These are phyloP conservation scores for Schwanniomyces pseudopolymorphus DNA, from an alignment of 805 yeast genomes.

Conservation along the genomic window DNA sequence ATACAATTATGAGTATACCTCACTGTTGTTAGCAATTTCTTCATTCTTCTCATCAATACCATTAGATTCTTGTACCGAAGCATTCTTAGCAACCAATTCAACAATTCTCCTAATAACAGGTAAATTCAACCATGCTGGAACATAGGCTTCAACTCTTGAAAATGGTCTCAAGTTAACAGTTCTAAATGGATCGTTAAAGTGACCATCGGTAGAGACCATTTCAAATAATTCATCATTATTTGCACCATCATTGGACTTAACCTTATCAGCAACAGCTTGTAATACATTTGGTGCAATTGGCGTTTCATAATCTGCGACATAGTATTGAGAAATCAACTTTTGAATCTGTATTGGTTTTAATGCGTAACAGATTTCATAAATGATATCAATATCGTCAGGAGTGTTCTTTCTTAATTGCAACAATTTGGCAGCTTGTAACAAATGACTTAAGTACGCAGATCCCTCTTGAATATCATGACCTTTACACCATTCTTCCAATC, in stretches of 20 bases:
- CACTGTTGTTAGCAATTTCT: constrained; percentile 2
- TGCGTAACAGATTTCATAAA: constrained; percentile 92
- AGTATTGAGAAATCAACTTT: constrained; percentile 83
- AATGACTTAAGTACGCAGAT: constrained; percentile 75
- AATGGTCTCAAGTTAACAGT: constrained; percentile 72
- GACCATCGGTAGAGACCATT: constrained; percentile 66
- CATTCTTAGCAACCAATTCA: constrained; percentile 83
- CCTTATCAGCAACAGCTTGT: constrained; percentile 77
- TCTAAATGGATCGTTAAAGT: constrained; percentile 83
- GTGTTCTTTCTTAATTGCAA: constrained; percentile 89
- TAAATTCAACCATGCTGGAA: constrained; percentile 90
- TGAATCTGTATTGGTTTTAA: constrained; percentile 95
- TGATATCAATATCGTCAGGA: constrained; percentile 83
- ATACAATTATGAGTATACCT: constrained; percentile 5
- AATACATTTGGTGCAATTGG: constrained; percentile 84
- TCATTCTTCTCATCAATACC: constrained; percentile 11
- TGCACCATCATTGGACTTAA: constrained; percentile 57
- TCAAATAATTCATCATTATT: constrained; percentile 64
- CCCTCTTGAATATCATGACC: constrained; percentile 89
- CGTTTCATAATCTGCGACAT: constrained; percentile 90
- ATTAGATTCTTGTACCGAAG: constrained; percentile 59
- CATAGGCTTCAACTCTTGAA: constrained; percentile 82
- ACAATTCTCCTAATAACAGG: constrained; percentile 87
- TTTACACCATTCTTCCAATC: constrained; percentile 98
- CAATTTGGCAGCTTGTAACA: constrained; percentile 89